Conservation (phyloP, 331 rosid species). For the Malus hybrid region DNA sequence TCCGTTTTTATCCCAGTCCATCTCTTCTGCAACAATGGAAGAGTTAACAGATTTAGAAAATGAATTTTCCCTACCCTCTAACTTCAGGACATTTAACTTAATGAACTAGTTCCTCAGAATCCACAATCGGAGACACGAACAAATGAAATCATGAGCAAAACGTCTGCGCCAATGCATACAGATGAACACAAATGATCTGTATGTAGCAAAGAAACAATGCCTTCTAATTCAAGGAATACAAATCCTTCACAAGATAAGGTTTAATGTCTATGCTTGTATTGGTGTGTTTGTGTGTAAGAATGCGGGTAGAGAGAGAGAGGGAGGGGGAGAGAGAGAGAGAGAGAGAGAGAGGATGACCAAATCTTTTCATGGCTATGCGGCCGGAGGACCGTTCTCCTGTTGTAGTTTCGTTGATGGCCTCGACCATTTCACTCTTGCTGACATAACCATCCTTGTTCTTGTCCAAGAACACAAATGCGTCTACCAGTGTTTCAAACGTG, state of each 20-base stretch:
- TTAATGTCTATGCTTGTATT: not conserved
- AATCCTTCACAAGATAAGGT: too few species aligned
- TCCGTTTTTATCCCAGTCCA: constrained; percentile 99
- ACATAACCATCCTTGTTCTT: constrained; percentile 91
- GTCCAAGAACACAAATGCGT: constrained; percentile 90
- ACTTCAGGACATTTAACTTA: not conserved
- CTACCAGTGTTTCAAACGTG: constrained; percentile 83
- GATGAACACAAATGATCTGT: not conserved
- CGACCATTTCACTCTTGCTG: constrained; percentile 87
- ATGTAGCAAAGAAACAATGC: too few species aligned
- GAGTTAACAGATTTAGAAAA: not conserved
- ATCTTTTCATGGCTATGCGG: constrained; percentile 88
- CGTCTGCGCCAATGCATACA: not conserved
- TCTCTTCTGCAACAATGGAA: constrained; percentile 59
- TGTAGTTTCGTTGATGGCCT: constrained; percentile 75
- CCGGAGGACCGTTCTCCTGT: constrained; percentile 86
- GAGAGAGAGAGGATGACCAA: constrained; percentile 49
- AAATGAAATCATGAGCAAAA: not conserved
- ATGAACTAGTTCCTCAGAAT: too few species aligned
- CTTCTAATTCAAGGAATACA: too few species aligned
- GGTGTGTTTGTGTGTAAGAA: not conserved
- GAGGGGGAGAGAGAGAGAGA: not conserved
- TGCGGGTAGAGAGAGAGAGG: not conserved
- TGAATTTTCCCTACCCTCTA: not conserved
- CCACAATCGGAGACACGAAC: not conserved